phyloP scores from a whole-genome alignment of 768 basidiomycete genomes.

The Amanita molliuscula region DNA sequence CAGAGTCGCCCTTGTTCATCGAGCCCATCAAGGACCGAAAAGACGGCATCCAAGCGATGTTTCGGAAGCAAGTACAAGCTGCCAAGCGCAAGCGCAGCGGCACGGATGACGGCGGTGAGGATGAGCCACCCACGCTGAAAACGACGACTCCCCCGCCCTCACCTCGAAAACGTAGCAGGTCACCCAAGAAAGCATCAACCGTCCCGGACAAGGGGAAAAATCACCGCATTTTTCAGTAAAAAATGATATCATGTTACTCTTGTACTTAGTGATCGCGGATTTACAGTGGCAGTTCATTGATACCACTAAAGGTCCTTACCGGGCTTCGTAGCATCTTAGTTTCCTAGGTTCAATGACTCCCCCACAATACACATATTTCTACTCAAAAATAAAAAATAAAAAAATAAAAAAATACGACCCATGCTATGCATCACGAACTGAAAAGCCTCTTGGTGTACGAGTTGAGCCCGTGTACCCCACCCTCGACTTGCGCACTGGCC shows the following conservation, averaged over 20 bases:
- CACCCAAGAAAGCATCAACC: background rate
- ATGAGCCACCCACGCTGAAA: background rate
- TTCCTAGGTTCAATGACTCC: too few relatives aligned
- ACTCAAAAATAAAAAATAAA: too few relatives aligned
- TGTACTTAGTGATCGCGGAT: too few relatives aligned
- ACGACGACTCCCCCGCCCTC: background rate
- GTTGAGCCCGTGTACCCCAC: constrained; percentile 91
- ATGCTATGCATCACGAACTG: background rate
- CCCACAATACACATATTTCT: too few relatives aligned
- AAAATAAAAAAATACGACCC: too few relatives aligned
- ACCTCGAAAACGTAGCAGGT: background rate
- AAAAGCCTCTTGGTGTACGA: constrained; percentile 42
- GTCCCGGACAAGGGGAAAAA: constrained; percentile 3
- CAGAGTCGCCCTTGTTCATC: constrained; percentile 73
- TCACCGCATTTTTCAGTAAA: constrained; percentile 5
- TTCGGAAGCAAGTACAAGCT: constrained; percentile 43
- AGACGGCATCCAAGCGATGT: constrained; percentile 83
- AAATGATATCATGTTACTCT: background rate
- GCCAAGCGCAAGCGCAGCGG: constrained; percentile 2
- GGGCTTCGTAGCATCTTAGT: too few relatives aligned
- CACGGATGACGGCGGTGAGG: background rate
- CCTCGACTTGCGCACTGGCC: constrained; percentile 91
- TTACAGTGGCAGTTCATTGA: too few relatives aligned
- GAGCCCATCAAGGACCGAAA: constrained; percentile 69
- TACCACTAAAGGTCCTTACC: too few relatives aligned